Conservation (phyloP, 2,329 filamentous ascomycete species). For the Scopulariopsis brevicaulis region DNA sequence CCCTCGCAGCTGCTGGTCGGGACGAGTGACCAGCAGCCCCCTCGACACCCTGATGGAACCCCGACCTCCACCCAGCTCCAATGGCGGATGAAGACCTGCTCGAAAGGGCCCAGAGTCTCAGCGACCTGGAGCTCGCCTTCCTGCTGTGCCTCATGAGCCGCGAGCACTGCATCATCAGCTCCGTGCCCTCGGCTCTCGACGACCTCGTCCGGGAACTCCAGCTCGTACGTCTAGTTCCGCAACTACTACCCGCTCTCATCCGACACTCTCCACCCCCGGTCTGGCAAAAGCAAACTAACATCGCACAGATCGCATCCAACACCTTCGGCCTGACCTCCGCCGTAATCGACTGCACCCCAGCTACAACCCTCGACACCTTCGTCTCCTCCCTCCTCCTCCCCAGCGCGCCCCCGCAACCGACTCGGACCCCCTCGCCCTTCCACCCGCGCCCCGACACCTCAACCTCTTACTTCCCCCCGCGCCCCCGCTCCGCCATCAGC, state of each 20-base stretch:
- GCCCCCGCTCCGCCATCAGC: conserved; percentile 9
- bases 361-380: conserved; percentile 75
- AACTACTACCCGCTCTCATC: neutral
- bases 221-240: conserved; percentile 34
- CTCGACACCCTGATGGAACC: neutral
- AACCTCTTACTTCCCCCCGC: conserved; percentile 14
- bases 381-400: conserved; percentile 53
- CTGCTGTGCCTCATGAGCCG: conserved; percentile 70
- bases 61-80: conserved; percentile 6
- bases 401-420: conserved; percentile 14
- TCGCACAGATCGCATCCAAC: conserved; percentile 46
- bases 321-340: conserved; percentile 63
- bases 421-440: conserved; percentile 13
- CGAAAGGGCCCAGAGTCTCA: conserved; percentile 63
- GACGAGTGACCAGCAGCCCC: neutral
- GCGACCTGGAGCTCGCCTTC: conserved; percentile 78
- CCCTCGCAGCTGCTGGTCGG: neutral
- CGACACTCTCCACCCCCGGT: neutral
- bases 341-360: conserved; percentile 59
- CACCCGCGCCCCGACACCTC: conserved; percentile 14
- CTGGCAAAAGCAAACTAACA: neutral
- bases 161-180: conserved; percentile 84
- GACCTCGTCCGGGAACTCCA: conserved; percentile 64
- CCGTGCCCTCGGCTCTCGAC: conserved; percentile 48
- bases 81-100: conserved; percentile 52